A percentile compares a stretch with the other conserved stretches of the same genome.
Evolutionary conservation across 306 rosid species (phyloP).

Genomic region (Pyrus betulifolia): DNA sequence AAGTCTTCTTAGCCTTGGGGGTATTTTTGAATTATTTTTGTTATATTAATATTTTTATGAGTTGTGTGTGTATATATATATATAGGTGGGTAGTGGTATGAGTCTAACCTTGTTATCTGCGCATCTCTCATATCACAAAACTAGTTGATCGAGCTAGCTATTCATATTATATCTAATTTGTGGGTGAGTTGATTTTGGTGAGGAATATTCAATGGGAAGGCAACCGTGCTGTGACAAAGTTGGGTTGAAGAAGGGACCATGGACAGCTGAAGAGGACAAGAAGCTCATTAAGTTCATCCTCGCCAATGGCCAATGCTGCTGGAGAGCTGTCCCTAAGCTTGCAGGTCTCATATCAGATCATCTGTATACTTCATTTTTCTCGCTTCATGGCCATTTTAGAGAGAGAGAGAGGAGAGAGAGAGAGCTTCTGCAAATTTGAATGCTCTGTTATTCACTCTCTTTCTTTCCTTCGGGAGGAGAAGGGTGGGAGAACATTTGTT

Average conservation of each 20-base stretch:
- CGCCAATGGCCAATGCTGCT: conserved; percentile 86
- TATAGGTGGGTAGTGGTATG: conserved; percentile 46
- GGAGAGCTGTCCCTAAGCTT: conserved; percentile 96
- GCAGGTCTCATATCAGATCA: conserved; percentile 44
- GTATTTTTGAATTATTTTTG: not conserved
- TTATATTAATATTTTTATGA: not conserved
- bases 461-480: not conserved
- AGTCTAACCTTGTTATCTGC: conserved; percentile 16
- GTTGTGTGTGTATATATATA: not conserved
- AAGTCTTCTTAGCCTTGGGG: not conserved
- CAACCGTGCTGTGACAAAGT: conserved; percentile 99
- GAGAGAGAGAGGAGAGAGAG: not conserved
- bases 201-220: conserved; percentile 57
- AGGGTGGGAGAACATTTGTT: not conserved
- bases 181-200: not conserved
- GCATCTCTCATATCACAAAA: conserved; percentile 1
- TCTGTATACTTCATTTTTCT: not conserved
- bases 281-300: conserved; percentile 84
- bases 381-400: not conserved
- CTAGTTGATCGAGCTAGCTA: not conserved
- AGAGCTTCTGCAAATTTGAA: conserved; percentile 1
- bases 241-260: conserved; percentile 92
- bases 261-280: conserved; percentile 91
- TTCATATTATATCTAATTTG: not conserved
- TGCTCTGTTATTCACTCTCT: not conserved